Percentiles rank a stretch among this genome's conserved stretches.
phyloP scores from a whole-genome alignment of 306 rosid genomes.

The Inga leiocalycina region DNA sequence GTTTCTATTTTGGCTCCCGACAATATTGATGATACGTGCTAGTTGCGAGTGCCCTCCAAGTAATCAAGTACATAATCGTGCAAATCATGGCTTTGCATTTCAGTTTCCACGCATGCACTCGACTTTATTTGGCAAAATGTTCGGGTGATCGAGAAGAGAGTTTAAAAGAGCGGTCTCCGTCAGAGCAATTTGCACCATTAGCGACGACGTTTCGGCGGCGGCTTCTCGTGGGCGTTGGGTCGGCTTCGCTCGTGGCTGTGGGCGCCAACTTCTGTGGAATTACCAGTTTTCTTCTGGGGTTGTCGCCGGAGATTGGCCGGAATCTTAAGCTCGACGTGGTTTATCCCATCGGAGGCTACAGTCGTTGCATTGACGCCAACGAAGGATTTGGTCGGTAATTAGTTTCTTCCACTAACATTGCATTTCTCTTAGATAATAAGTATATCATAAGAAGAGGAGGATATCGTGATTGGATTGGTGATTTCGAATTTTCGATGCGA shows the following conservation, averaged over 20 bases:
- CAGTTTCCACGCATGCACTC: slow-evolving; percentile 40
- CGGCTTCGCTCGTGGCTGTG: slow-evolving; percentile 79
- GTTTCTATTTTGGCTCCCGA: not conserved
- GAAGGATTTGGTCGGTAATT: slow-evolving; percentile 80
- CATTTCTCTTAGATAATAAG: not conserved
- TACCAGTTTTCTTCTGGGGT: slow-evolving; percentile 72
- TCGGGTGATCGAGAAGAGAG: slow-evolving; percentile 32
- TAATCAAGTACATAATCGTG: not conserved
- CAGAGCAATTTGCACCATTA: slow-evolving; percentile 54
- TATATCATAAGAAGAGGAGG: not conserved
- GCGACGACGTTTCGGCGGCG: slow-evolving; percentile 61
- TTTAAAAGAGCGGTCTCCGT: slow-evolving; percentile 43
- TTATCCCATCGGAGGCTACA: slow-evolving; percentile 76
- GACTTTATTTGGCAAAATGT: slow-evolving; percentile 31
- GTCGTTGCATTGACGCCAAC: slow-evolving; percentile 71
- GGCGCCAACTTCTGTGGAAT: slow-evolving; percentile 86
- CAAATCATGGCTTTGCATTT: slow-evolving; percentile 20
- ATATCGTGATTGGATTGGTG: not conserved
- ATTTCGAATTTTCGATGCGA: not conserved
- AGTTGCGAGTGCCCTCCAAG: not conserved
- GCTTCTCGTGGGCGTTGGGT: slow-evolving; percentile 63
- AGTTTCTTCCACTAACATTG: not conserved
- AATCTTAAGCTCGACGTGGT: slow-evolving; percentile 69
- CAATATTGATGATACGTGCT: not conserved
- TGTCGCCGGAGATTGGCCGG: slow-evolving; percentile 70